phyloP scores from a whole-genome alignment of 495 filamentous ascomycete genomes.

The Xylaria venustula region DNA sequence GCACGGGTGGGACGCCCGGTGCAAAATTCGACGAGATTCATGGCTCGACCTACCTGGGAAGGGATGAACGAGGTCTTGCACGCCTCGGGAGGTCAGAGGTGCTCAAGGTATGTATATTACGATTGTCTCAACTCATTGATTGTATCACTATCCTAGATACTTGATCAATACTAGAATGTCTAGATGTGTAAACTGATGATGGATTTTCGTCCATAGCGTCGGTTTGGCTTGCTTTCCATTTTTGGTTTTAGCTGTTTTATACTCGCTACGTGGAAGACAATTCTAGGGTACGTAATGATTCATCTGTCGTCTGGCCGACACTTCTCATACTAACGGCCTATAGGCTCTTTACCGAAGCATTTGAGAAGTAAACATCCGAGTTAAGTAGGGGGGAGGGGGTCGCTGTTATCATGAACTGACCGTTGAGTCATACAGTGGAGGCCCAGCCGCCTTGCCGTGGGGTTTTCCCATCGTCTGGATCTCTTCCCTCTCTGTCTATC shows the following conservation, averaged over 20 bases:
- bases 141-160: not conserved
- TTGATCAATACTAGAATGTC: not conserved
- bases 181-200: not conserved
- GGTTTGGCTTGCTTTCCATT: slow-evolving; percentile 44
- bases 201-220: slow-evolving; percentile 20
- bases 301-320: no score
- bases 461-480: slow-evolving; percentile 25
- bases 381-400: no score
- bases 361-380: no score
- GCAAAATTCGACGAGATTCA: slow-evolving; percentile 5
- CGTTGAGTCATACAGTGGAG: slow-evolving; percentile 22
- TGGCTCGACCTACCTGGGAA: slow-evolving; percentile 9
- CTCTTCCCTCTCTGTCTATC: slow-evolving; percentile 18
- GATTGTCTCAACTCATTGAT: not conserved
- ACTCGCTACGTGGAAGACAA: slow-evolving; percentile 46
- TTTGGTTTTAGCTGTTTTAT: slow-evolving; percentile 47
- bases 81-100: slow-evolving; percentile 52
- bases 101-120: slow-evolving; percentile 29
- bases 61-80: slow-evolving; percentile 24
- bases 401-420: not conserved
- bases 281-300: slow-evolving; percentile 20
- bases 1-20: not conserved
- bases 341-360: no score
- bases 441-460: slow-evolving; percentile 25
- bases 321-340: not conserved